Percentiles rank a stretch among this genome's conserved stretches.
These are phyloP conservation scores for Fusarium vanettenii DNA, from an alignment of 2,329 filamentous ascomycete genomes.

Conservation along the genomic window DNA sequence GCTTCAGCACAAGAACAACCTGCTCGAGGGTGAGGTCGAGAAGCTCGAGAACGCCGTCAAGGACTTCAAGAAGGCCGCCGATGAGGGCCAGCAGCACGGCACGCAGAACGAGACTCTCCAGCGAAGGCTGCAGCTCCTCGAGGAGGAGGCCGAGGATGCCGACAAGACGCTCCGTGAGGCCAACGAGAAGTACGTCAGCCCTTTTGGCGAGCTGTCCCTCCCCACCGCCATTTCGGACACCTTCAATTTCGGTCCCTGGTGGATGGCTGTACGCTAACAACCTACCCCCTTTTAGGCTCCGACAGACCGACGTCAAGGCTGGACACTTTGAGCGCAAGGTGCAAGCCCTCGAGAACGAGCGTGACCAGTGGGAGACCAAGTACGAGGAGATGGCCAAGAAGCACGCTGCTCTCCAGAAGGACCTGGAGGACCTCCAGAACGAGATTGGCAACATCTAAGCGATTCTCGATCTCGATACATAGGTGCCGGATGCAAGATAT, in stretches of 20 bases:
- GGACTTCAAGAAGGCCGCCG: conserved; percentile 87
- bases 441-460: conserved; percentile 94
- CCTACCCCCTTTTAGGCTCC: conserved; percentile 72
- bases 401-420: conserved; percentile 84
- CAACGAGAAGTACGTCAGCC: conserved; percentile 89
- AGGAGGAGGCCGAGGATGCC: conserved; percentile 97
- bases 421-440: conserved; percentile 88
- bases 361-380: conserved; percentile 96
- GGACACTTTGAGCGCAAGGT: conserved; percentile 99
- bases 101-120: conserved; percentile 92
- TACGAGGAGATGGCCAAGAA: conserved; percentile 98
- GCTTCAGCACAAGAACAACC: conserved; percentile 91
- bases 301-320: conserved; percentile 98
- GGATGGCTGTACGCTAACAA: conserved; percentile 28
- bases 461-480: conserved; percentile 22
- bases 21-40: conserved; percentile 91
- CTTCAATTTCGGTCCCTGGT: conserved; percentile 6
- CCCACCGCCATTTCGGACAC: conserved; percentile 38
- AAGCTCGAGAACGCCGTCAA: conserved; percentile 88
- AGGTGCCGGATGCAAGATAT: conserved; percentile 35
- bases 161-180: conserved; percentile 97
- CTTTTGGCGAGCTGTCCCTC: conserved; percentile 26
- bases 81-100: conserved; percentile 84
- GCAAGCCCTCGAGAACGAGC: conserved; percentile 90
- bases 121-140: conserved; percentile 92